These are phyloP conservation scores for Neopestalotiopsis sp. DNA, from an alignment of 2,329 filamentous ascomycete genomes.

Conservation along the genomic window DNA sequence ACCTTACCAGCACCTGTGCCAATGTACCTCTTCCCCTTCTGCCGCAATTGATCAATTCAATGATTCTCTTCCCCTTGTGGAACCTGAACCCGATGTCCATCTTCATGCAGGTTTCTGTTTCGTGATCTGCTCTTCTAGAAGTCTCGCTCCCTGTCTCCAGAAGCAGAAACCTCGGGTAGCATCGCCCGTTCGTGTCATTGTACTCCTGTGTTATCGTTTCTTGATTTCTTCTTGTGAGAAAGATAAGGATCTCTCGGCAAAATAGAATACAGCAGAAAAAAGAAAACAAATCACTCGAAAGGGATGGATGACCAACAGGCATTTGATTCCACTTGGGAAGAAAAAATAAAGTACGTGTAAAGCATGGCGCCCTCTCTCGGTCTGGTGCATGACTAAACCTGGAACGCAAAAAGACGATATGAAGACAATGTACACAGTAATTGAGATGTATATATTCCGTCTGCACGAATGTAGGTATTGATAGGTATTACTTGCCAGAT, in stretches of 20 bases:
- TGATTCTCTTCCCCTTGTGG: neutral
- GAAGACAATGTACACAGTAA: neutral
- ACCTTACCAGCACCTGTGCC: neutral
- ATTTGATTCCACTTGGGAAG: neutral
- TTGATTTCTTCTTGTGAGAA: neutral
- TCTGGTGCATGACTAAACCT: conserved; percentile 13
- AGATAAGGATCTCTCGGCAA: neutral
- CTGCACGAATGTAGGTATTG: neutral
- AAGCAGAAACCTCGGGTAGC: neutral
- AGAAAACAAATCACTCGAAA: neutral
- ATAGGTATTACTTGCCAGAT: neutral
- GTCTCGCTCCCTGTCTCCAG: neutral
- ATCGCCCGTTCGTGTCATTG: neutral
- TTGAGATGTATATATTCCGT: neutral
- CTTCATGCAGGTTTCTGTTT: conserved; percentile 4
- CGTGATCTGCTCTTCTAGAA: conserved; percentile 9
- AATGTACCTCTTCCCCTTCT: neutral
- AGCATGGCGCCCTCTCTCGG: neutral
- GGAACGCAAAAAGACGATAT: neutral
- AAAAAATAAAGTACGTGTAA: neutral
- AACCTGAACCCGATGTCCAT: neutral
- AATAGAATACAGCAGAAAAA: neutral
- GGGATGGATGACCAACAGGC: neutral
- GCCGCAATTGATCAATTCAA: neutral
- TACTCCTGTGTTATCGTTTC: neutral